A percentile compares a stretch with the other conserved stretches of the same genome.
Evolutionary conservation across 495 filamentous ascomycete species (phyloP).

Genomic region (Penicillium antarcticum): DNA sequence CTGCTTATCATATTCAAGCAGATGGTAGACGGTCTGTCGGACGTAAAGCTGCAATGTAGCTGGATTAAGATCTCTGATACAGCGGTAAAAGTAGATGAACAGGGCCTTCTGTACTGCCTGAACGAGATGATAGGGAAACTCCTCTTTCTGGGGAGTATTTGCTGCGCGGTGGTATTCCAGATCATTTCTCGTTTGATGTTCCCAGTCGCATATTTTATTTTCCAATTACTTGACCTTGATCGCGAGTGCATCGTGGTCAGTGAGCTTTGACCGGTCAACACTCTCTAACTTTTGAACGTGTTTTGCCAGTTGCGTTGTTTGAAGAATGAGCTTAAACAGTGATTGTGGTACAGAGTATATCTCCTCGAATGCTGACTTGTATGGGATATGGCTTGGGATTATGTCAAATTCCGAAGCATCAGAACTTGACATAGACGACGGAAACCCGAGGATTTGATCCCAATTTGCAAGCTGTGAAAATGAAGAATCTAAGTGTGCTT

Average conservation of each 20-base stretch:
- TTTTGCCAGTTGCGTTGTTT: not conserved
- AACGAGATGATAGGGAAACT: constrained; percentile 12
- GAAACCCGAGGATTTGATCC: not conserved
- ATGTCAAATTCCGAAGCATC: no score
- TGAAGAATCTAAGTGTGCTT: no score
- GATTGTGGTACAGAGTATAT: not conserved
- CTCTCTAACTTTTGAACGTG: not conserved
- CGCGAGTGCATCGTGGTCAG: not conserved
- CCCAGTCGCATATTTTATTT: not conserved
- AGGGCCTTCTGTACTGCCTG: constrained; percentile 13
- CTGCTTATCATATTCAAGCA: constrained; percentile 11
- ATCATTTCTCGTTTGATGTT: not conserved
- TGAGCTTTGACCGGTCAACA: not conserved
- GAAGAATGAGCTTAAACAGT: not conserved
- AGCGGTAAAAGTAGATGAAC: constrained; percentile 14
- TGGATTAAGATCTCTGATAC: constrained; percentile 11
- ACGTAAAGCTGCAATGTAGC: constrained; percentile 9
- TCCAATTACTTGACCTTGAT: not conserved
- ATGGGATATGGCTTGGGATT: not conserved
- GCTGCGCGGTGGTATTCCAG: not conserved
- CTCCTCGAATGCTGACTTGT: not conserved
- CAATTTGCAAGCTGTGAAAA: not conserved
- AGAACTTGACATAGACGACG: not conserved
- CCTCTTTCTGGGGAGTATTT: not conserved
- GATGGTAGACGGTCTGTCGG: constrained; percentile 10